These are phyloP conservation scores for Rhynchospora tenuis DNA, from an alignment of 176 grass and related monocot genomes.

Conservation along the genomic window DNA sequence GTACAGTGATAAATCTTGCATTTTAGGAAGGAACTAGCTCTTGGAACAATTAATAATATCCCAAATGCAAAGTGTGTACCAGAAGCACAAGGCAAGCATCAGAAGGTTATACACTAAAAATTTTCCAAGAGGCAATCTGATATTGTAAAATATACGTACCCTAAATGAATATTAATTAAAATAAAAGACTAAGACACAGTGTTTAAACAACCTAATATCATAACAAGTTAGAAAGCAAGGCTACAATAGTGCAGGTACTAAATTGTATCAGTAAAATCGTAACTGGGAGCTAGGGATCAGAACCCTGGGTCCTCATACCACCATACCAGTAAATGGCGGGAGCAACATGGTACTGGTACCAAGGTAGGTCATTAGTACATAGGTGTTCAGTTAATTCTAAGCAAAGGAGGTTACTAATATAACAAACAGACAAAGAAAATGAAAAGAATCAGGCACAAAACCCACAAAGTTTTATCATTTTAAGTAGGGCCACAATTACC, in stretches of 20 bases:
- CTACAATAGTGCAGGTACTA: neutral
- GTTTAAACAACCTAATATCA: neutral
- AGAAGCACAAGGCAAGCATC: neutral
- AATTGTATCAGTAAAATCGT: neutral
- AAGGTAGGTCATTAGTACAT: neutral
- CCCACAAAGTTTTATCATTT: neutral
- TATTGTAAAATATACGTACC: neutral
- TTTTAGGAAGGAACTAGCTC: neutral
- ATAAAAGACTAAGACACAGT: neutral
- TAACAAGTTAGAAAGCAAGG: neutral
- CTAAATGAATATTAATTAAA: neutral
- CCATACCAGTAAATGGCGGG: neutral
- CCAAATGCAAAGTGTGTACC: neutral
- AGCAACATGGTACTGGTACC: neutral
- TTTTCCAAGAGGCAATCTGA: neutral
- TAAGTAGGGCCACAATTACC: neutral
- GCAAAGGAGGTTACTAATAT: neutral
- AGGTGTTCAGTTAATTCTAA: neutral
- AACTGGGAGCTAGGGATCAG: neutral
- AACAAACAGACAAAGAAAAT: neutral
- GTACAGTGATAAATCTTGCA: neutral
- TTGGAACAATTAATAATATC: neutral
- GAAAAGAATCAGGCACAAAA: neutral
- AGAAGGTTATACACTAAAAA: neutral
- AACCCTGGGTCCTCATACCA: neutral